Evolutionary conservation across 176 grass and related monocot genomes (phyloP).

Genomic region (Poa annua): DNA sequence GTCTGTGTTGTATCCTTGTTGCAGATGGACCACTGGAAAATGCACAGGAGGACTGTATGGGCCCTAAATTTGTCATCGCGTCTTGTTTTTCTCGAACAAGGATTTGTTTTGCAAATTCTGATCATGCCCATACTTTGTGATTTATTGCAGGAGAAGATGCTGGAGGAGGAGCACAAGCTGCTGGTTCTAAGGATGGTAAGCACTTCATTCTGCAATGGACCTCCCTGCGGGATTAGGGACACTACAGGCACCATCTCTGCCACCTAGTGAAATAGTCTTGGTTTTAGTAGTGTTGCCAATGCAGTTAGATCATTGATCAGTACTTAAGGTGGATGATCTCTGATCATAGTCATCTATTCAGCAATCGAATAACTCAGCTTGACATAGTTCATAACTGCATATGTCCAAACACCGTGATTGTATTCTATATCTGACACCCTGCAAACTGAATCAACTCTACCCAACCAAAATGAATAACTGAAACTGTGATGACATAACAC

Average conservation of each 20-base stretch:
- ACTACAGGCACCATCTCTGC: background rate
- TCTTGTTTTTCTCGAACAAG: background rate
- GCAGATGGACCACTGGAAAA: conserved; percentile 86
- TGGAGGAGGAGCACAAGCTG: conserved; percentile 87
- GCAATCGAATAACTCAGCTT: background rate
- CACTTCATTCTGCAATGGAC: background rate
- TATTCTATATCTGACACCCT: background rate
- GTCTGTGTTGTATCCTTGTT: conserved; percentile 9
- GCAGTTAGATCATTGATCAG: background rate
- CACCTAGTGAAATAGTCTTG: background rate
- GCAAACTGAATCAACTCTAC: conserved; percentile 4
- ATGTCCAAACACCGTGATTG: background rate
- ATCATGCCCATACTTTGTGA: conserved; percentile 9
- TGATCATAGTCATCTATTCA: background rate
- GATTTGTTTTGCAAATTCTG: background rate
- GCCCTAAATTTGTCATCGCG: background rate
- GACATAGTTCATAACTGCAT: background rate
- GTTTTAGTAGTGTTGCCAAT: background rate
- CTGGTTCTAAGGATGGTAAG: conserved; percentile 69
- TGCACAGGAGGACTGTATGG: conserved; percentile 77
- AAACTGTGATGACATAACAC: background rate
- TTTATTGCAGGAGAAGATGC: conserved; percentile 60
- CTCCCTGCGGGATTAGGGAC: background rate
- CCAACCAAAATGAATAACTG: background rate
- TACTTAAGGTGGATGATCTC: background rate